Evolutionary conservation across 306 rosid species (phyloP).

Genomic region (Quercus ilex): DNA sequence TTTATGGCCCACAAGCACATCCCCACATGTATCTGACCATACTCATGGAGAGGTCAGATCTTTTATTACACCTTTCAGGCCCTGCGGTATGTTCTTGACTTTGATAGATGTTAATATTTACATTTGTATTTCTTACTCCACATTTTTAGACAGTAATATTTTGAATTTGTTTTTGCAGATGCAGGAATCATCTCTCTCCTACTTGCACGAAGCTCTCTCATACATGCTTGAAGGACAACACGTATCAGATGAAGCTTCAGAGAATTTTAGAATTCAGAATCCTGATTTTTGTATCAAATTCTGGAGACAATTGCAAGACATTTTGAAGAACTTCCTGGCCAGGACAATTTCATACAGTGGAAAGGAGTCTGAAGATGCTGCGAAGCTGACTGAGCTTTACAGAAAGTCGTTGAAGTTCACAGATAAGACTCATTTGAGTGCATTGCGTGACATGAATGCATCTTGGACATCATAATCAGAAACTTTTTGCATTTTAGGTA

Average conservation of each 20-base stretch:
- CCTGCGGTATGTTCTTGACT: constrained; percentile 51
- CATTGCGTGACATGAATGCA: constrained; percentile 55
- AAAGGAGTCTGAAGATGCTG: constrained; percentile 59
- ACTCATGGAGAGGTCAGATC: constrained; percentile 77
- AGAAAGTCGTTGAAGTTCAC: constrained; percentile 60
- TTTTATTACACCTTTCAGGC: constrained; percentile 53
- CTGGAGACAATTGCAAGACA: constrained; percentile 75
- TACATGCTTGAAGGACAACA: constrained; percentile 84
- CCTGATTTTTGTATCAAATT: constrained; percentile 65
- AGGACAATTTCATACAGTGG: constrained; percentile 39
- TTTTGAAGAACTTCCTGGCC: constrained; percentile 80
- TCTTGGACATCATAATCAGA: constrained; percentile 54
- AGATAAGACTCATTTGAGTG: constrained; percentile 27
- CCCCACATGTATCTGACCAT: constrained; percentile 69
- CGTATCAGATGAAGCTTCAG: constrained; percentile 39
- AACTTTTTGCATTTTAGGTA: background rate
- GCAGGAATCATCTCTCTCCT: constrained; percentile 42
- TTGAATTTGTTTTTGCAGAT: constrained; percentile 41
- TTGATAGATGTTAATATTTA: background rate
- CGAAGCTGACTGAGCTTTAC: constrained; percentile 77
- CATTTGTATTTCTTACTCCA: background rate
- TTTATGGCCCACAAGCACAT: constrained; percentile 78
- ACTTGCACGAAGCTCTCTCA: constrained; percentile 36
- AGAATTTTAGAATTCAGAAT: constrained; percentile 34
- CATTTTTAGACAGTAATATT: background rate